Evolutionary conservation across 2,329 filamentous ascomycete genomes (phyloP).

Genomic region (Amylocarpus encephaloides): DNA sequence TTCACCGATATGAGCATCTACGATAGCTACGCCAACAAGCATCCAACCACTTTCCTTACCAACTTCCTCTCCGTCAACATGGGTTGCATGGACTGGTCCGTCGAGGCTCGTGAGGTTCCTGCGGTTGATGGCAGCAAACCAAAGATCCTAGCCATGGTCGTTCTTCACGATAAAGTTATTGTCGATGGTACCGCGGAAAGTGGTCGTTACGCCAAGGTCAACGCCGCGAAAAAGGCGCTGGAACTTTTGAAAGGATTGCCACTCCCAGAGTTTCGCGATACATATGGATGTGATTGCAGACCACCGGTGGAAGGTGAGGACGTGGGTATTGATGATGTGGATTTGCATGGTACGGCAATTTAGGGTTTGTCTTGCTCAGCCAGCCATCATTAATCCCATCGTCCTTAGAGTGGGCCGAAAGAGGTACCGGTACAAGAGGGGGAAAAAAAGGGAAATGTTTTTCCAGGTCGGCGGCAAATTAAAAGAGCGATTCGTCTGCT

Average conservation of each 20-base stretch:
- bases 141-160: slow-evolving; percentile 62
- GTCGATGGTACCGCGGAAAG: slow-evolving; percentile 56
- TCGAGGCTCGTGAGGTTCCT: slow-evolving; percentile 41
- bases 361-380: not conserved
- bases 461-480: too few relatives aligned
- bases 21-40: slow-evolving; percentile 78
- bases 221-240: slow-evolving; percentile 55
- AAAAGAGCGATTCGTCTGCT: not conserved
- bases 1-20: slow-evolving; percentile 85
- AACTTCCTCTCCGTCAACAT: slow-evolving; percentile 58
- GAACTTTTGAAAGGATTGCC: slow-evolving; percentile 39
- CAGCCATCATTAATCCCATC: not conserved
- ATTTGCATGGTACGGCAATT: slow-evolving; percentile 13
- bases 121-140: slow-evolving; percentile 33
- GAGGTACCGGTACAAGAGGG: too few relatives aligned
- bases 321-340: slow-evolving; percentile 8
- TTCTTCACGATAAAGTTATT: slow-evolving; percentile 69
- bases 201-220: slow-evolving; percentile 66
- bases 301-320: slow-evolving; percentile 7
- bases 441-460: not conserved
- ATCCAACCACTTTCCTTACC: slow-evolving; percentile 71
- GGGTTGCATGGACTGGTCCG: slow-evolving; percentile 53
- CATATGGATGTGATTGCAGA: slow-evolving; percentile 59
- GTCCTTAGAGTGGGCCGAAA: too few relatives aligned
- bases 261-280: slow-evolving; percentile 51